Percentiles rank a stretch among this genome's conserved stretches.
Evolutionary conservation across 495 filamentous ascomycete species (phyloP).

Genomic region (Hypomontagnella monticulosa): DNA sequence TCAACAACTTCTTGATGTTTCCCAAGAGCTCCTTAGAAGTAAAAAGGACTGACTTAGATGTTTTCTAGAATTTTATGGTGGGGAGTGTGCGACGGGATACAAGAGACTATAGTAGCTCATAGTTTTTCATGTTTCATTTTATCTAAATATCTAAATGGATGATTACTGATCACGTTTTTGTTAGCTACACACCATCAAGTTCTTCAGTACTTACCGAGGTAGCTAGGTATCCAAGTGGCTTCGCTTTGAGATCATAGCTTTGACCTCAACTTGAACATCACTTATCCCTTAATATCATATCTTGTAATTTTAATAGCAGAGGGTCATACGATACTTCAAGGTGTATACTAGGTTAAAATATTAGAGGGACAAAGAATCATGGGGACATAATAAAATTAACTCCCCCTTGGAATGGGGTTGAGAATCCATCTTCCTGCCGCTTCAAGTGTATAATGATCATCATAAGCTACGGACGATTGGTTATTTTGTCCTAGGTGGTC

Average conservation of each 20-base stretch:
- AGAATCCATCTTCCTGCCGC: background rate
- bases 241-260: conserved; percentile 24
- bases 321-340: background rate
- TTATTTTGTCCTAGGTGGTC: background rate
- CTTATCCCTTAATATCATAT: conserved; percentile 15
- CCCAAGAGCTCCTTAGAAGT: conserved; percentile 4
- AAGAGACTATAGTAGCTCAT: conserved; percentile 4
- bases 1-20: conserved; percentile 3
- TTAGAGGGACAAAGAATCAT: background rate
- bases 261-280: conserved; percentile 17
- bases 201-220: background rate
- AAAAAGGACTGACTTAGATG: conserved; percentile 9
- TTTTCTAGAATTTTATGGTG: background rate
- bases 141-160: background rate
- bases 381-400: background rate
- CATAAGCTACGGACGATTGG: background rate
- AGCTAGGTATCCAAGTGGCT: background rate
- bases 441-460: background rate
- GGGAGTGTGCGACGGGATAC: background rate
- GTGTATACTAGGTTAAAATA: background rate
- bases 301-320: background rate
- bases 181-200: conserved; percentile 24
- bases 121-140: conserved; percentile 8
- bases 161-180: conserved; percentile 39
- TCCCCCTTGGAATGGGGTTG: background rate